Evolutionary conservation across 768 basidiomycete species (phyloP), one percentile per base, ranked within the genome.

Genomic region (Lactarius indigo): DNA sequence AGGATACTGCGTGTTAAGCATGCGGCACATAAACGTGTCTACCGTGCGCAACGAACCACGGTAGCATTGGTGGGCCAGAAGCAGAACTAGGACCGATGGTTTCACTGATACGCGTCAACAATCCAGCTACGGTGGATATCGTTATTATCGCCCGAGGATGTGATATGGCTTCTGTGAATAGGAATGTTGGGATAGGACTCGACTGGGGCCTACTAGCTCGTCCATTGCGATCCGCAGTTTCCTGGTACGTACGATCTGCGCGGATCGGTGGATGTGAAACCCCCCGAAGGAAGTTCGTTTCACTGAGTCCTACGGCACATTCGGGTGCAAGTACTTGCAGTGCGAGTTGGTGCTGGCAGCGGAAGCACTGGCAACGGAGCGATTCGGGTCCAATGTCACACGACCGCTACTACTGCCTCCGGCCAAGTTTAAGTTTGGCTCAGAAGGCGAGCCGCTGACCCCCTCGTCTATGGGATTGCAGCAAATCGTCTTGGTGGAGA

Each of bases 1-100:
- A 58, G 66, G 66, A 55, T 56, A 23, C 33, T 54, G 62, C 66
- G 41, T 56, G 64, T 52, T 15, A 59, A 23, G 28, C 58, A 64
- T 37, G 50, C 50, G 20, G 57, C 57, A 23, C 6, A 23, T 17
- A 37, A 65, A 42, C 37, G 20, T n/a, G 20, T 26, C 30, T 6
- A 37, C 20, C 33, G 44, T 20, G 47, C 39, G 8, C 13, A 5
- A n/a, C 15, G 58, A 39, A 44, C 44, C 20, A n/a, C 28, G 35
- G 33, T 18, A 31, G 47, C 30, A 17, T 39, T 30, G 47, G 20
- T 31, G 15, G 47, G 41, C 4, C 39, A 23, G 50, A 18, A 37
- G 26, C 35, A 5, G 50, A 2, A 26, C 50, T 52, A 50, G 26
- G 23, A 12, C 5, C 23, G 50, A 15, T 15, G 26, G 15, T 18